Evolutionary conservation across 345 rosid species (phyloP).

Genomic region (Brassica incana): DNA sequence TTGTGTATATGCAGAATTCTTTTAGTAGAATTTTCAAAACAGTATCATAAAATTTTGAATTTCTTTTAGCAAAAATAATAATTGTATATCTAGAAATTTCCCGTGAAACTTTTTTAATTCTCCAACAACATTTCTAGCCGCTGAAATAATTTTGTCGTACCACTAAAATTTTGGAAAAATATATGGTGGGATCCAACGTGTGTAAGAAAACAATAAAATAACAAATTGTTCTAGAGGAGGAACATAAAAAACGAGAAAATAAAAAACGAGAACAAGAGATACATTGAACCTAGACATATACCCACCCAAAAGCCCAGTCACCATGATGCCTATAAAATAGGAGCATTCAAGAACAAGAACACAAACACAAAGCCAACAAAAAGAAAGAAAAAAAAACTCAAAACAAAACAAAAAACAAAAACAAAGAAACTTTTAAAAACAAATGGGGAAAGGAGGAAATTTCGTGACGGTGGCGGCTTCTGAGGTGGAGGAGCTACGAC

Average conservation of each 20-base stretch:
- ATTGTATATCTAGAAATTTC: not conserved
- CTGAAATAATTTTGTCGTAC: not conserved
- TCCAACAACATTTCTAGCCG: not conserved
- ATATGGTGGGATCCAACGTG: slow-evolving; percentile 21
- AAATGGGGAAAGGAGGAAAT: slow-evolving; percentile 45
- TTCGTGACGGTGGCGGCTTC: slow-evolving; percentile 21
- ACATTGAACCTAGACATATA: slow-evolving; percentile 76
- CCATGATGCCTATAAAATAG: slow-evolving; percentile 17
- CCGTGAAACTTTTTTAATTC: not conserved
- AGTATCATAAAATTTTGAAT: not conserved
- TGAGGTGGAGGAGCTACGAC: slow-evolving; percentile 36
- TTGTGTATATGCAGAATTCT: not conserved
- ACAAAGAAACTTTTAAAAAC: too few relatives aligned
- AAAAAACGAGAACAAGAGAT: slow-evolving; percentile 26
- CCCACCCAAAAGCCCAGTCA: not conserved
- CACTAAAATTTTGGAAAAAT: not conserved
- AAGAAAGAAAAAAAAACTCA: not conserved
- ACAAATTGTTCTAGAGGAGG: slow-evolving; percentile 2
- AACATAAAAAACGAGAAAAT: not conserved
- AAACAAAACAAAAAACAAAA: not conserved
- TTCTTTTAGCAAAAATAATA: not conserved
- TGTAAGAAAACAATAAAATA: not conserved
- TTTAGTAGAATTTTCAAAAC: not conserved
- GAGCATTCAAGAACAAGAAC: slow-evolving; percentile 8
- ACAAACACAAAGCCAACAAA: not conserved